Conservation (phyloP, 2,329 filamentous ascomycete species). For the Gaeumannomyces sp. region DNA sequence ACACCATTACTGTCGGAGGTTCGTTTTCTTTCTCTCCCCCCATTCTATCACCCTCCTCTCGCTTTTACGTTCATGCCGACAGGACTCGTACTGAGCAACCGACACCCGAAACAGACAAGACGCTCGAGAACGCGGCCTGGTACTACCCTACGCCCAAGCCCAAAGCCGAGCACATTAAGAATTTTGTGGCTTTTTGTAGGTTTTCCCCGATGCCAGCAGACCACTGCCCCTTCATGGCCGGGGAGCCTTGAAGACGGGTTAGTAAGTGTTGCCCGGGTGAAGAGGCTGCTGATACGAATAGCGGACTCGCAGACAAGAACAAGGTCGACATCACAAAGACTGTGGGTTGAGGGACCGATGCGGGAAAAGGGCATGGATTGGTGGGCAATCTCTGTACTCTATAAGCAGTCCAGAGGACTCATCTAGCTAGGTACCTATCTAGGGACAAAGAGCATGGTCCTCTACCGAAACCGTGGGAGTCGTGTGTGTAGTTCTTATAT, state of each 20-base stretch:
- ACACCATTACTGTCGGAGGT: constrained; percentile 44
- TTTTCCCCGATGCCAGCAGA: constrained; percentile 4
- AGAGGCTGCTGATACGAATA: background rate
- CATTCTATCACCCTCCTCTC: background rate
- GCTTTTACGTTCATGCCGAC: background rate
- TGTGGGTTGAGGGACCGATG: background rate
- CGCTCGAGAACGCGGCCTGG: constrained; percentile 50
- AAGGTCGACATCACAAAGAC: constrained; percentile 13
- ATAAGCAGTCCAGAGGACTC: background rate
- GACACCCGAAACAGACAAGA: constrained; percentile 27
- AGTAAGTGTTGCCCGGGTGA: too few relatives aligned
- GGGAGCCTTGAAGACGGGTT: background rate
- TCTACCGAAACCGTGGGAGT: too few relatives aligned
- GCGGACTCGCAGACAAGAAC: constrained; percentile 12
- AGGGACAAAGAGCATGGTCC: too few relatives aligned
- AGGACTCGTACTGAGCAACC: too few relatives aligned
- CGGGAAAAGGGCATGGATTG: background rate
- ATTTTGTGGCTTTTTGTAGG: constrained; percentile 54
- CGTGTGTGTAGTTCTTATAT: too few relatives aligned
- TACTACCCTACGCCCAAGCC: constrained; percentile 47
- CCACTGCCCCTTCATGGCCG: background rate
- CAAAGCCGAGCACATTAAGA: constrained; percentile 44
- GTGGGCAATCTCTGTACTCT: background rate
- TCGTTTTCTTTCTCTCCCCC: constrained; percentile 10
- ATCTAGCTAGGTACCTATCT: background rate